Percentiles rank a stretch among this genome's conserved stretches.
Evolutionary conservation across 2,329 filamentous ascomycete species (phyloP).

Genomic region (Cordyceps cicadae): DNA sequence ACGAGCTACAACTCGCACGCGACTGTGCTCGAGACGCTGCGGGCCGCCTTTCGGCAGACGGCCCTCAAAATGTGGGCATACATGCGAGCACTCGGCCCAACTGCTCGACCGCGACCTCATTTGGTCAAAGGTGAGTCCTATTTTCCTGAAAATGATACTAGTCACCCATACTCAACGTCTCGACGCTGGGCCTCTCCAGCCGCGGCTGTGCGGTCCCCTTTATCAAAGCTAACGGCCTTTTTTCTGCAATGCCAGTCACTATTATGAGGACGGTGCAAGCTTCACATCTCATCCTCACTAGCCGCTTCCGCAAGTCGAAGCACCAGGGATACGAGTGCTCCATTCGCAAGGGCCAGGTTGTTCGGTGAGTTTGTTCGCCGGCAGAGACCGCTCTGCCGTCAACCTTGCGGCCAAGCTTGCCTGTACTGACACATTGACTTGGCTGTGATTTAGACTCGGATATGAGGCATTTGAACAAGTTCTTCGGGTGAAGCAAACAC

Average conservation of each 20-base stretch:
- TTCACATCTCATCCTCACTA: conserved; percentile 55
- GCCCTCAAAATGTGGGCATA: conserved; percentile 68
- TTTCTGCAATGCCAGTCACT: conserved; percentile 39
- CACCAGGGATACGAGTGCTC: conserved; percentile 48
- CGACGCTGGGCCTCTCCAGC: neutral
- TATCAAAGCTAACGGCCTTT: neutral
- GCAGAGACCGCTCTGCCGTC: neutral
- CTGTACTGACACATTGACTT: neutral
- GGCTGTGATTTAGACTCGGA: conserved; percentile 46
- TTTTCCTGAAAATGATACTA: neutral
- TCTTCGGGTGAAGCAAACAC: conserved; percentile 62
- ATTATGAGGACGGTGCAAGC: conserved; percentile 58
- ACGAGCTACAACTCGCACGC: conserved; percentile 62
- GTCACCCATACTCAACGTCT: neutral
- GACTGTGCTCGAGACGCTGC: conserved; percentile 67
- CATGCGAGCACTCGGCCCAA: conserved; percentile 46
- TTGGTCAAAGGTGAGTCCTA: conserved; percentile 56
- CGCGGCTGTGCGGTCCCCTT: neutral
- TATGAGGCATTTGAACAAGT: conserved; percentile 62
- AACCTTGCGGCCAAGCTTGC: neutral
- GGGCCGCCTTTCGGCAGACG: conserved; percentile 65
- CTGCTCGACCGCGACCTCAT: conserved; percentile 45
- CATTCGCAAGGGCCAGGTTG: conserved; percentile 51
- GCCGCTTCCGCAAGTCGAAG: conserved; percentile 36
- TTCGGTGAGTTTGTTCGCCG: conserved; percentile 44